Evolutionary conservation across 2,329 filamentous ascomycete genomes (phyloP), one percentile per base, ranked within the genome.

Genomic region (Pochonia chlamydosporia): DNA sequence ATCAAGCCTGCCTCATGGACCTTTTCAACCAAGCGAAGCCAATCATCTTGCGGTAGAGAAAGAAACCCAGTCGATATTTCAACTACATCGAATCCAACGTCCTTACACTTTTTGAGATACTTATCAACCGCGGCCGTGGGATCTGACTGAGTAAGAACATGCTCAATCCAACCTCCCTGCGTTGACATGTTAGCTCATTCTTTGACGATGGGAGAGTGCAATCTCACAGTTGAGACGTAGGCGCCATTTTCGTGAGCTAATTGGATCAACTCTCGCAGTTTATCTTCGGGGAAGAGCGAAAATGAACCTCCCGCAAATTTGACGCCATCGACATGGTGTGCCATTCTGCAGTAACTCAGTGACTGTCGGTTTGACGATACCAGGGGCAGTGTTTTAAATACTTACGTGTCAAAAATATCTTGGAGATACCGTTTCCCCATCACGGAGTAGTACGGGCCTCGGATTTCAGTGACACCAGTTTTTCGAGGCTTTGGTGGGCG

Each of bases 61-160:
- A 79, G 60, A 56, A 79, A 79, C 5, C 74, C 76, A 0, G 72
- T 66, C 1, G 73, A 77, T 10, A 79, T 59, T 52, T 79, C 76
- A 18, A 79, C 60, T 3, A 79, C 74, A 49, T 79, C 76, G 56
- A 79, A 76, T 8, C 71, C 72, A 1, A 79, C 55, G 46, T 72
- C 68, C 57, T 75, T 76, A 66, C 73, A 78, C 50, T 71, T 74
- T 1, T 55, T 53, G 5, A 80, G 67, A 48, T 79, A 79, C 46
- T 64, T 69, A 48, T 78, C 72, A n/a, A 79, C 70, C 2, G 71
- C 68, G 1, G 59, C 52, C 5, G 60, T 59, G 3, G 68, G 58
- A 43, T 75, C 68, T 1, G 72, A 66, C 47, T 75, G 72, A 8
- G 31, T 35, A 16, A 35, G 31, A 13, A 35, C 31, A 16, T 35